Percentiles rank a stretch among this genome's conserved stretches.
phyloP scores from a whole-genome alignment of 176 grass and related monocot genomes.

The Oryza brachyantha region DNA sequence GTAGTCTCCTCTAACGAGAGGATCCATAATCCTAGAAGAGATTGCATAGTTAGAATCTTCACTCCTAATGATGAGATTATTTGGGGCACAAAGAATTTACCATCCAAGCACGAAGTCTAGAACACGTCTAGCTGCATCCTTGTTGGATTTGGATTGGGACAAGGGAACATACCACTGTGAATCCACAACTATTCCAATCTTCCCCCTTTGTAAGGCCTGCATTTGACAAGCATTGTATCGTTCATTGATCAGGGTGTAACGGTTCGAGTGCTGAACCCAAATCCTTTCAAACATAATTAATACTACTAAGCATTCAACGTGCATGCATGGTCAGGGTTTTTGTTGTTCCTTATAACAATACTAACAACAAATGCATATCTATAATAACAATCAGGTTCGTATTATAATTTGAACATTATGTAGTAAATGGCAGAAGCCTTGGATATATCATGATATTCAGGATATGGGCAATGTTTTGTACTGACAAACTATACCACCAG shows the following conservation, averaged over 20 bases:
- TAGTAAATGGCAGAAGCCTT: neutral
- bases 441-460: too few species aligned
- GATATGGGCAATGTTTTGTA: too few species aligned
- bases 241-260: neutral
- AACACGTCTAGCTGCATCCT: slow-evolving; percentile 3
- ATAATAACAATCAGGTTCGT: too few species aligned
- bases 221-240: neutral
- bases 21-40: slow-evolving; percentile 49
- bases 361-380: too few species aligned
- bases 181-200: slow-evolving; percentile 49
- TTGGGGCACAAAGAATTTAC: slow-evolving; percentile 14
- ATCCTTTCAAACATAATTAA: neutral
- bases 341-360: neutral
- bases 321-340: too few species aligned
- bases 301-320: neutral
- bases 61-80: neutral
- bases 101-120: slow-evolving; percentile 67
- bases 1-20: slow-evolving; percentile 42
- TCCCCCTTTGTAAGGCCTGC: slow-evolving; percentile 43
- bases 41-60: too few species aligned
- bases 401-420: neutral
- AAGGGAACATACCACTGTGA: slow-evolving; percentile 50
- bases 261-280: too few species aligned
- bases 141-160: slow-evolving; percentile 28
- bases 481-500: too few species aligned